These are phyloP conservation scores for Baorangia bicolor DNA, from an alignment of 768 basidiomycete genomes.

Conservation along the genomic window DNA sequence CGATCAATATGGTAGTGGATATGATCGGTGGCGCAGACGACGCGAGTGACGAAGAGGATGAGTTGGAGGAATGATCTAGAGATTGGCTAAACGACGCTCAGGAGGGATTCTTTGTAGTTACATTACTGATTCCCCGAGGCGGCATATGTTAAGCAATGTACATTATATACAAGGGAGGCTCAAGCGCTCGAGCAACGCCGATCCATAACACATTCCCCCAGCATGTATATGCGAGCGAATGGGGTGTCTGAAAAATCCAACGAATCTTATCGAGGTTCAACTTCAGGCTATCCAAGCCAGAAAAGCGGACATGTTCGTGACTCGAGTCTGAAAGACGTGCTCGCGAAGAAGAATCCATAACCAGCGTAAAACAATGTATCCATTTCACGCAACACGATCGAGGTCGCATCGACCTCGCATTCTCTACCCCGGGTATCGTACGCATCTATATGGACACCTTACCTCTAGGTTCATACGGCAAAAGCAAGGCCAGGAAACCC, in stretches of 20 bases:
- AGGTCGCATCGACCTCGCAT: neutral
- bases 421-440: neutral
- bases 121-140: neutral
- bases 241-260: neutral
- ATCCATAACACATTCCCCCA: neutral
- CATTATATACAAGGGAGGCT: neutral
- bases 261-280: neutral
- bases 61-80: constrained; percentile 43
- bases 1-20: constrained; percentile 62
- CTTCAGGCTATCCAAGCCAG: neutral
- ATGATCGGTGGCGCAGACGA: constrained; percentile 51
- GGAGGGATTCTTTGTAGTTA: neutral
- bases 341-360: neutral
- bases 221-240: neutral
- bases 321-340: neutral
- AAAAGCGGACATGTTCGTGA: neutral
- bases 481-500: constrained; percentile 55
- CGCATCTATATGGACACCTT: constrained; percentile 61
- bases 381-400: neutral
- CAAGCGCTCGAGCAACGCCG: neutral
- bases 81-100: neutral
- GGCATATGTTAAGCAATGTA: neutral
- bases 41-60: constrained; percentile 42
- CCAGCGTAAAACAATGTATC: neutral
- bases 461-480: constrained; percentile 78